Percentiles rank a stretch among this genome's conserved stretches.
Evolutionary conservation across 768 basidiomycete genomes (phyloP).

Genomic region (Psilocybe azurescens): DNA sequence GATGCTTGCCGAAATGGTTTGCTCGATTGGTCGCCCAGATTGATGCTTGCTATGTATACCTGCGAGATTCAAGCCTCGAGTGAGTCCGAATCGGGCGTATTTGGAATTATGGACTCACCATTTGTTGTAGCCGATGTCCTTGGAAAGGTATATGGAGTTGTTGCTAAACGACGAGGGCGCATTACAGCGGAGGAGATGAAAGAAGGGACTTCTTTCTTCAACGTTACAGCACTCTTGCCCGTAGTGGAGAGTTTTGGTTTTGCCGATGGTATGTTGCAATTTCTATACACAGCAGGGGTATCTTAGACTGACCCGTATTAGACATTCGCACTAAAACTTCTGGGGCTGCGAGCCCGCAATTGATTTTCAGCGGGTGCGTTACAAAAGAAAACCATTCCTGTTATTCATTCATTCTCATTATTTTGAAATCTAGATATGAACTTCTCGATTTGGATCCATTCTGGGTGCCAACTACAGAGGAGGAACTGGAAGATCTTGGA

Average conservation of each 20-base stretch:
- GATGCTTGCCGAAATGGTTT: conserved; percentile 91
- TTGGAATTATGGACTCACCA: conserved; percentile 10
- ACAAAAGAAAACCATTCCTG: conserved; percentile 8
- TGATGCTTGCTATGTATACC: conserved; percentile 98
- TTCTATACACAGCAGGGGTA: not conserved
- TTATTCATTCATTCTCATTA: not conserved
- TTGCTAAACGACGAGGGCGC: conserved; percentile 87
- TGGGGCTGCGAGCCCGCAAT: conserved; percentile 95
- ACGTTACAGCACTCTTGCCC: conserved; percentile 86
- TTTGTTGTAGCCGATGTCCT: conserved; percentile 82
- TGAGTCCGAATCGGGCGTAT: conserved; percentile 45
- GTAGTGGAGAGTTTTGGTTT: conserved; percentile 99
- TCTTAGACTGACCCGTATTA: conserved; percentile 34
- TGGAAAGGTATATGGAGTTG: conserved; percentile 96
- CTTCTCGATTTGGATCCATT: conserved; percentile 94
- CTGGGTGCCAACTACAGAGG: conserved; percentile 97
- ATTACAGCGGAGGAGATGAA: conserved; percentile 99
- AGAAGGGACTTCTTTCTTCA: conserved; percentile 95
- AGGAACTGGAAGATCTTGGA: conserved; percentile 95
- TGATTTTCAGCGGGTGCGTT: conserved; percentile 92
- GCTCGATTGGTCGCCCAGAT: conserved; percentile 95
- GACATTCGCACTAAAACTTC: conserved; percentile 97
- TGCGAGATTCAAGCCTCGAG: conserved; percentile 99
- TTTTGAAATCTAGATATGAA: conserved; percentile 68
- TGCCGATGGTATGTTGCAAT: conserved; percentile 74